Evolutionary conservation across 2,329 filamentous ascomycete genomes (phyloP).

Genomic region (Cytospora schulzeri): DNA sequence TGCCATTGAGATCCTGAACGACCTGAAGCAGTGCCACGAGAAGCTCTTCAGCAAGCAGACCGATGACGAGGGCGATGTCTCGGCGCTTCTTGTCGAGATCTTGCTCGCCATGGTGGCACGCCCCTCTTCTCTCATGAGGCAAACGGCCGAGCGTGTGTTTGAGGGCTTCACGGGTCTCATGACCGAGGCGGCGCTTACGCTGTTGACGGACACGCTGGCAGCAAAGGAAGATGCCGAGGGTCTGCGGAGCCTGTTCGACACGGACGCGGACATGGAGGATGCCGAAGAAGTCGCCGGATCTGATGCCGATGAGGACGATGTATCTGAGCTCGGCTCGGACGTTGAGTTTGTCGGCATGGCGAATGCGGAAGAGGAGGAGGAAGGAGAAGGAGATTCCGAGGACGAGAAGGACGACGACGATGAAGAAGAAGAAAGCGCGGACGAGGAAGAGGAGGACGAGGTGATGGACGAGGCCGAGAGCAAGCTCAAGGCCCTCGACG

Average conservation of each 20-base stretch:
- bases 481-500: conserved; percentile 43
- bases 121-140: conserved; percentile 80
- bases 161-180: conserved; percentile 77
- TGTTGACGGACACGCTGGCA: conserved; percentile 67
- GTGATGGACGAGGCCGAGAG: conserved; percentile 50
- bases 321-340: conserved; percentile 45
- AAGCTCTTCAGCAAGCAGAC: conserved; percentile 61
- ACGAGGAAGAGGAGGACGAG: conserved; percentile 42
- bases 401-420: conserved; percentile 43
- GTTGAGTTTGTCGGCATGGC: conserved; percentile 44
- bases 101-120: conserved; percentile 87
- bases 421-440: conserved; percentile 46
- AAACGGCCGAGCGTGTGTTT: conserved; percentile 87
- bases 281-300: conserved; percentile 49
- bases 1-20: conserved; percentile 77
- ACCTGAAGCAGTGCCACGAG: conserved; percentile 76
- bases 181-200: conserved; percentile 70
- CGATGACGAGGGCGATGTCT: conserved; percentile 58
- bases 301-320: conserved; percentile 45
- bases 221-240: conserved; percentile 81
- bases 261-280: conserved; percentile 60
- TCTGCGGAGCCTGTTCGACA: conserved; percentile 82
- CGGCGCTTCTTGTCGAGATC: conserved; percentile 81
- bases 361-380: conserved; percentile 29
- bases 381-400: conserved; percentile 43